Base-by-base conservation (phyloP, 2,329 filamentous ascomycete species). In the Colletotrichum sp. region DNA sequence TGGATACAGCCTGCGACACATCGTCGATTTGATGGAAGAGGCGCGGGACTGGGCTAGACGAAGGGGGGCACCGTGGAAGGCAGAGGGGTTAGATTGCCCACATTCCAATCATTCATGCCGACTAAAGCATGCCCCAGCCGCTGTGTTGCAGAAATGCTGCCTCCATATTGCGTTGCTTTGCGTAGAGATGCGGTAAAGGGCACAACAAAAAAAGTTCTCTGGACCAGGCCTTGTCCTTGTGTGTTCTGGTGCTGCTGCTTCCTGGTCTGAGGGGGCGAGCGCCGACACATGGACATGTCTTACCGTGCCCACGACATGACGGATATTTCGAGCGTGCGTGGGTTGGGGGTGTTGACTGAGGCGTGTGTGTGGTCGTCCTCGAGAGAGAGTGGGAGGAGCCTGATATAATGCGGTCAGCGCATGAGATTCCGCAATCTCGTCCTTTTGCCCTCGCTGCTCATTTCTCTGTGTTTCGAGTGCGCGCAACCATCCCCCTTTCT, bases 51-150 rank as follows among this genome's bases (percentile, higher is more conserved):
- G 44, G 30, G n/a, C 69, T 67, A 75, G 59, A 74, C 71, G 71
- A 70, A 59, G 67, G 71, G 48, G 44, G 44, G 44, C n/a, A 52
- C 44, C 44, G 44, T 52, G 44, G 44, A 52, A 30, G 57, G 60
- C 36, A 60, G 73, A 75, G 73, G 69, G 70, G 71, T 55, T 22
- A 61, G 66, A 55, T 52, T 70, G 72, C 60, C 68, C 71, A 25
- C 72, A 74, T 71, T 74, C 74, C 74, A 76, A 75, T 76, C 74
- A 74, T 60, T 66, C 71, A 66, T 74, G 72, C 71, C 52, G 70
- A 48, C 71, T 71, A 75, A 68, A 36, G 73, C 69, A 73, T 66
- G 55, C 36, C 73, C 73, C 73, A 75, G 69, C 73, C 69, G 63
- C 73, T 63, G 55, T 39, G 65, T 39, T 75, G 72, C 72, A 75